These are phyloP conservation scores for Trypanosoma mega DNA, from an alignment of 208 protist genomes.

Conservation along the genomic window DNA sequence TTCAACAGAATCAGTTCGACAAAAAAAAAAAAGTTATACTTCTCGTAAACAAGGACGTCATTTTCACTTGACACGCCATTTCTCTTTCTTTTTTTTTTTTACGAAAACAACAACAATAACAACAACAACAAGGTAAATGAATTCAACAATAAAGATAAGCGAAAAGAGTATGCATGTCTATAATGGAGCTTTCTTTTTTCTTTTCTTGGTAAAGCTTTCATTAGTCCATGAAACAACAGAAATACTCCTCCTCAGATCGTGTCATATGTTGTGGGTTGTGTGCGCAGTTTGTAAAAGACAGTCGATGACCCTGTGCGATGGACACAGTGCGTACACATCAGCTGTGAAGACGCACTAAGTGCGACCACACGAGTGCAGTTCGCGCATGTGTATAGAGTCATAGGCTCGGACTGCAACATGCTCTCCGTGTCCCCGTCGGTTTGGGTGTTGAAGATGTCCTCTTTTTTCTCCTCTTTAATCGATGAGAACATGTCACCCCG, in stretches of 20 bases:
- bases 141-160: slow-evolving; percentile 7
- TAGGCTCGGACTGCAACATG: slow-evolving; percentile 17
- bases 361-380: slow-evolving; percentile 76
- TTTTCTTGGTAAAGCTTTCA: slow-evolving; percentile 6
- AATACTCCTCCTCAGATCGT: slow-evolving; percentile 53
- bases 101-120: slow-evolving; percentile 4
- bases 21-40: no score
- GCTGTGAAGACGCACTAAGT: slow-evolving; percentile 42
- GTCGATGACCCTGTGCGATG: slow-evolving; percentile 80
- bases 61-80: no score
- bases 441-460: slow-evolving; percentile 30
- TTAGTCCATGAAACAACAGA: slow-evolving; percentile 11
- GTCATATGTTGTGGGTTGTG: slow-evolving; percentile 81
- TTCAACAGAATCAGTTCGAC: not conserved
- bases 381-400: slow-evolving; percentile 76
- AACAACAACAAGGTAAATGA: not conserved
- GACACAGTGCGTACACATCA: slow-evolving; percentile 80
- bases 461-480: slow-evolving; percentile 44
- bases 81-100: no score
- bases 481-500: no score
- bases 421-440: slow-evolving; percentile 3
- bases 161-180: no score
- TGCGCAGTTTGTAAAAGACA: slow-evolving; percentile 90
- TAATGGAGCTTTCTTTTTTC: slow-evolving; percentile 1
- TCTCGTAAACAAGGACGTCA: no score